phyloP scores from a whole-genome alignment of 805 yeast genomes.

The Cyberlindnera xylosilytica region DNA sequence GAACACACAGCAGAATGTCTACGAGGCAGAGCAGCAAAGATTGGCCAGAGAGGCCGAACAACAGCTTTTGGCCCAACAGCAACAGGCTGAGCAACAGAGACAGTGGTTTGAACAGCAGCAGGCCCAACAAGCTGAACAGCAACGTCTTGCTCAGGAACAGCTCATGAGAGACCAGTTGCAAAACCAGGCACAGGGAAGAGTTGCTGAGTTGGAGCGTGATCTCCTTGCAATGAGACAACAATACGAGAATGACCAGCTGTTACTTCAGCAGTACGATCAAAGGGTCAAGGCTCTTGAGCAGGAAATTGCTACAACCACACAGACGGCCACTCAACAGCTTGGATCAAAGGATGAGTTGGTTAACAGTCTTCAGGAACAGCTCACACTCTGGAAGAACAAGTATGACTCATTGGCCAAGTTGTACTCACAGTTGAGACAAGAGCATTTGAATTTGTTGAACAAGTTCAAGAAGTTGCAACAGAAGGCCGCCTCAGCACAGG shows the following conservation, averaged over 20 bases:
- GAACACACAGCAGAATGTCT: slow-evolving; percentile 48
- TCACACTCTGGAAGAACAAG: slow-evolving; percentile 75
- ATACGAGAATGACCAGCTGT: slow-evolving; percentile 78
- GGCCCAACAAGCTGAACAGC: slow-evolving; percentile 62
- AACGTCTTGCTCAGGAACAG: slow-evolving; percentile 69
- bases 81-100: slow-evolving; percentile 66
- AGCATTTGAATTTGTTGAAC: slow-evolving; percentile 74
- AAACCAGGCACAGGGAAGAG: slow-evolving; percentile 72
- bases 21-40: slow-evolving; percentile 56
- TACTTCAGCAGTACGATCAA: slow-evolving; percentile 83
- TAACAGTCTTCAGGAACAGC: slow-evolving; percentile 66
- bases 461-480: slow-evolving; percentile 80
- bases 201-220: slow-evolving; percentile 80
- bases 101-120: slow-evolving; percentile 70
- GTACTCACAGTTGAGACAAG: slow-evolving; percentile 88
- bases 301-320: slow-evolving; percentile 59
- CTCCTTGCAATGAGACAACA: slow-evolving; percentile 71
- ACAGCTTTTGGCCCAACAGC: slow-evolving; percentile 65
- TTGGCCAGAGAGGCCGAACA: slow-evolving; percentile 60
- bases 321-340: slow-evolving; percentile 68
- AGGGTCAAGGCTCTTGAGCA: slow-evolving; percentile 78
- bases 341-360: slow-evolving; percentile 75
- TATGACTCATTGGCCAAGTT: slow-evolving; percentile 87
- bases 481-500: slow-evolving; percentile 87
- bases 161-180: slow-evolving; percentile 63